Base-by-base conservation (phyloP, 768 basidiomycete genomes). In the Wakefieldia striispora region DNA sequence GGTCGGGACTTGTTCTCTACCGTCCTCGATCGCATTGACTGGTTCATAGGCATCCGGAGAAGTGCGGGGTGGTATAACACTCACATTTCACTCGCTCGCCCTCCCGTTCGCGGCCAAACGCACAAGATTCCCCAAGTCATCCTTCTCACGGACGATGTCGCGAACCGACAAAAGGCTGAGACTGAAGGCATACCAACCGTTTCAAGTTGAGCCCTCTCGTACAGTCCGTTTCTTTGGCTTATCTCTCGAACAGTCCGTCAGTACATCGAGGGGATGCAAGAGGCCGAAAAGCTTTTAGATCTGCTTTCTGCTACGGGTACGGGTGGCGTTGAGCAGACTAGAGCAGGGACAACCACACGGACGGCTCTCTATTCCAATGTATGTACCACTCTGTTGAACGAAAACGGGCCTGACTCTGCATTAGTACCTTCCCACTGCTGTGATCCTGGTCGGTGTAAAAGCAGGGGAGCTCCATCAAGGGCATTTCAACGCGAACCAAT, bases 401-500 rank as follows among this genome's bases (percentile, higher is more conserved):
- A 17, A 24, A 12, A 33, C 1, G 26, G 10, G 29, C 17, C 31
- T 49, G 44, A 41, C 38, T 46, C 31, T 29, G 23, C 12, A 9
- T 41, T 44, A 98, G 92, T 95, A 98, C 65, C 73, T 97, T 14
- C 75, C 93, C 0, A 75, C 79, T 9, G 76, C 84, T 0, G 82
- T 80, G 0, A 68, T 97, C 9, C 62, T 82, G 34, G 90, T 93
- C 10, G 95, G 93, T 1, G 76, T 97, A 49, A 95, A 94, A 66
- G 79, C 82, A 4, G 91, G 91, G 2, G 74, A 85, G 36, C 78
- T 95, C 4, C 82, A 92, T 61, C 92, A 97, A 71, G 97, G 97
- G 0, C 86, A 95, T 64, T 99, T 95, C 72, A 93, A 89, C 61
- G 91, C 94, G 3, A 97, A 91, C 58, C 85, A 85, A 56, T 99